Percentiles rank a stretch among this genome's conserved stretches.
These are phyloP conservation scores for Globisporangium echinulatum DNA, from an alignment of 352 stramenopile species.

Conservation along the genomic window DNA sequence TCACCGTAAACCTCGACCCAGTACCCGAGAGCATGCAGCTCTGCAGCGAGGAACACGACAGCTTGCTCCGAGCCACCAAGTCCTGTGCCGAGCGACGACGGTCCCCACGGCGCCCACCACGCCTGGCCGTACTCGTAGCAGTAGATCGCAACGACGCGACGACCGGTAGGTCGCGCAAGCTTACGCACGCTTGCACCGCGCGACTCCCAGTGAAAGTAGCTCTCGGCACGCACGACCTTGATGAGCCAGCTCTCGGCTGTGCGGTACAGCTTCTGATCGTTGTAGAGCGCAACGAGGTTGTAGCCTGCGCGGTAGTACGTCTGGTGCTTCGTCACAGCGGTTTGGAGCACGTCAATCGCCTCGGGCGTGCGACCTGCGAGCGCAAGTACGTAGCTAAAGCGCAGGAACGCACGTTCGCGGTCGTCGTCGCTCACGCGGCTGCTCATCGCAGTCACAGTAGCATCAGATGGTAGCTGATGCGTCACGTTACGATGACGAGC, in stretches of 20 bases:
- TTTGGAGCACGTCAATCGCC: conserved; percentile 32
- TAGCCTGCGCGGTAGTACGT: conserved; percentile 35
- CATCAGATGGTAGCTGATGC: neutral
- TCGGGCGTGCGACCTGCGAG: conserved; percentile 14
- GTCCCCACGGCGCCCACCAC: conserved; percentile 88
- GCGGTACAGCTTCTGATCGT: conserved; percentile 18
- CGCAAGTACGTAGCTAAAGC: conserved; percentile 35
- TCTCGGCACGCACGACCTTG: conserved; percentile 27
- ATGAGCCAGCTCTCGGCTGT: conserved; percentile 26
- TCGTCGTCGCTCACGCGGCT: conserved; percentile 9
- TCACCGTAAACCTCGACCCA: conserved; percentile 86
- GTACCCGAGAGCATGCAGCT: conserved; percentile 78
- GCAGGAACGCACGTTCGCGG: conserved; percentile 26
- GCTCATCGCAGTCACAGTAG: neutral
- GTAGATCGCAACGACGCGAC: conserved; percentile 72
- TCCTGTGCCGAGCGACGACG: conserved; percentile 53
- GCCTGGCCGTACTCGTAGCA: conserved; percentile 90
- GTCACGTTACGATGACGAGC: too few relatives aligned
- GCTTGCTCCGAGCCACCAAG: conserved; percentile 90
- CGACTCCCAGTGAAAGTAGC: conserved; percentile 19
- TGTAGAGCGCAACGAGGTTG: conserved; percentile 48
- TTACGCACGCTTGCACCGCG: conserved; percentile 25
- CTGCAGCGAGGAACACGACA: conserved; percentile 80
- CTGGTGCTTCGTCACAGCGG: conserved; percentile 14
- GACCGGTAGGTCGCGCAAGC: conserved; percentile 16